Conservation (phyloP, 768 basidiomycete genomes). For the Termitomyces sp. region DNA sequence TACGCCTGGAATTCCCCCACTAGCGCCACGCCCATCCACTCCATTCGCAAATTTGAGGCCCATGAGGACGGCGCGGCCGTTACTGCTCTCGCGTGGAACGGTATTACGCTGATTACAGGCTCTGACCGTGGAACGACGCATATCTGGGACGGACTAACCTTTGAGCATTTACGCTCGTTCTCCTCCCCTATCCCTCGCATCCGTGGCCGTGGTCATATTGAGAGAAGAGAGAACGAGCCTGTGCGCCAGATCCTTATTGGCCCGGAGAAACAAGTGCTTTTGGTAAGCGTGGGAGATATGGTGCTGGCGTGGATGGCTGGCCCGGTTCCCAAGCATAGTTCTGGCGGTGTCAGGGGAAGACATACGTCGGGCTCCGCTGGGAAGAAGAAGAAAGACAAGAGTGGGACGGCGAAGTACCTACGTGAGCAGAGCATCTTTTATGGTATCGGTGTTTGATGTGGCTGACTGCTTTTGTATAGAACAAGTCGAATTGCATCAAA, state of each 20-base stretch:
- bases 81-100: slow-evolving; percentile 61
- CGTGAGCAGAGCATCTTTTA: slow-evolving; percentile 30
- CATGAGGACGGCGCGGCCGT: slow-evolving; percentile 57
- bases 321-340: slow-evolving; percentile 25
- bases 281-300: slow-evolving; percentile 57
- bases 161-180: slow-evolving; percentile 55
- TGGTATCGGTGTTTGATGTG: slow-evolving; percentile 2
- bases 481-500: slow-evolving; percentile 58
- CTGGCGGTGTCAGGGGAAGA: slow-evolving; percentile 32
- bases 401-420: slow-evolving; percentile 37
- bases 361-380: slow-evolving; percentile 20
- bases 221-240: slow-evolving; percentile 31
- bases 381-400: slow-evolving; percentile 32
- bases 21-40: slow-evolving; percentile 18
- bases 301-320: slow-evolving; percentile 71
- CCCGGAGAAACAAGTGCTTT: slow-evolving; percentile 47
- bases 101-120: slow-evolving; percentile 60
- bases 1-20: slow-evolving; percentile 45
- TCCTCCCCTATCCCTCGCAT: slow-evolving; percentile 39
- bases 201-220: slow-evolving; percentile 12
- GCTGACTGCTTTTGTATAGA: slow-evolving; percentile 33
- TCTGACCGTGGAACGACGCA: slow-evolving; percentile 56
- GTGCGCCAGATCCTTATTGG: slow-evolving; percentile 59
- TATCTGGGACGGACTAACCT: slow-evolving; percentile 66
- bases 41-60: slow-evolving; percentile 55